Evolutionary conservation across 2,329 filamentous ascomycete species (phyloP), one percentile per base, ranked within the genome.

Genomic region (Ploettnerulaceae sp.): DNA sequence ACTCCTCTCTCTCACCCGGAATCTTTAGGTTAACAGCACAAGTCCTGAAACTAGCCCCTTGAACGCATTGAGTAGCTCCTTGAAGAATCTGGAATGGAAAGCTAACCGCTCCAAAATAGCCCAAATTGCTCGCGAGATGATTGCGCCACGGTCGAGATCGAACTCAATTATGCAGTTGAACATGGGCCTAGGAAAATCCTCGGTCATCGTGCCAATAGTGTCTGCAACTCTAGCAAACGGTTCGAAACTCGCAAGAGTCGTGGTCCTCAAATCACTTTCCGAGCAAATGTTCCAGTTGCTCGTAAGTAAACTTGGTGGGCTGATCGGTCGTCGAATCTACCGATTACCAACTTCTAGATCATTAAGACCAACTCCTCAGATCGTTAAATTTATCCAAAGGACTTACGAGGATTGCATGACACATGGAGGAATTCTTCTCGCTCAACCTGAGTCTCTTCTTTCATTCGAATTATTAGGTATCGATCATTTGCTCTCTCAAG

Each of bases 131-230:
- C 33, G 47, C 0, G 57, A 72, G 14, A 86, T 88, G 76, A 73
- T 69, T 2, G 40, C 55, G 0, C 71, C 72, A 0, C 54, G 58
- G 0, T 57, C 57, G 0, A 59, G 55, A 0, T 17, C 58, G 0
- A 84, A 81, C 52, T 60, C 71, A 0, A 73, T 81, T 0, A 74
- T 85, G 67, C 80, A 86, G 55, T 61, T 87, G 2, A 85, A 84
- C 52, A 87, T 87, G 82, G 83, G 83, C 0, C 74, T 84, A 57
- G 83, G 82, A 0, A 87, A 86, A 52, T 81, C 80, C 0, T 83
- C 82, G 0, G 76, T 86, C 2, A 86, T 89, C 38, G 71, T 83
- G 0, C 83, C 82, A 0, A 80, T 84, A 28, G 73, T 83, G 0
- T 75, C 76, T 0, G 64, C 74, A 0, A 62, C 67, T 0, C 61